Conservation (phyloP, 768 basidiomycete genomes). For the Russula emetica region DNA sequence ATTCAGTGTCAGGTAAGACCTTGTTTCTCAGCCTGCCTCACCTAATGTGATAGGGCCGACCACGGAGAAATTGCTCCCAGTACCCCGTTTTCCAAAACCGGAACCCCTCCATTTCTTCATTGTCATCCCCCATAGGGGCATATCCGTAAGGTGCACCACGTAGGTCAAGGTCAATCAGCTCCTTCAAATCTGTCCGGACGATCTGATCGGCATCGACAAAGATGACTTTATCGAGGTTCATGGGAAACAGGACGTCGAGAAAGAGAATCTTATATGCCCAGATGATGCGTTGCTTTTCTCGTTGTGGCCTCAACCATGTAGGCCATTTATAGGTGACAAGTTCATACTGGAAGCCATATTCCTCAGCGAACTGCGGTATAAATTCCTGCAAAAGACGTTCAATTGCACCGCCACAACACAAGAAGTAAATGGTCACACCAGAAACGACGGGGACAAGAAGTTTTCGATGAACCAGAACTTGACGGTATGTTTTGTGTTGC, state of each 20-base stretch:
- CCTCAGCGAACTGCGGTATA: conserved; percentile 85
- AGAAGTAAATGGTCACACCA: conserved; percentile 47
- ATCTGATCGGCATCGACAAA: conserved; percentile 99
- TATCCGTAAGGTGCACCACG: conserved; percentile 93
- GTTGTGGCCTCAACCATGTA: conserved; percentile 93
- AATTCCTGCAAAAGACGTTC: conserved; percentile 60
- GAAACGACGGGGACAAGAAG: conserved; percentile 95
- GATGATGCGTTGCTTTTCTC: conserved; percentile 96
- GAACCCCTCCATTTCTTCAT: conserved; percentile 94
- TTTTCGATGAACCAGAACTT: conserved; percentile 99
- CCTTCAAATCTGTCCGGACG: conserved; percentile 91
- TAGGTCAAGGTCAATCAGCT: conserved; percentile 89
- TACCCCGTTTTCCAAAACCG: conserved; percentile 98
- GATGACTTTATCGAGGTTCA: conserved; percentile 98
- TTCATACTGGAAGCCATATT: conserved; percentile 94
- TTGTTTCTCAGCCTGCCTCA: conserved; percentile 31
- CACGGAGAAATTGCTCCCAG: conserved; percentile 84
- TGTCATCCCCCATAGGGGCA: conserved; percentile 96
- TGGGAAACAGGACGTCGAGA: conserved; percentile 97
- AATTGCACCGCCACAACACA: background rate
- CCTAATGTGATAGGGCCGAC: conserved; percentile 94
- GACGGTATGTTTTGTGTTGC: conserved; percentile 89
- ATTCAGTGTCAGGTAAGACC: background rate
- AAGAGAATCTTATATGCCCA: conserved; percentile 99
- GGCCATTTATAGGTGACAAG: conserved; percentile 99